A percentile compares a stretch with the other conserved stretches of the same genome.
These are phyloP conservation scores for Neofusicoccum sp. DNA, from an alignment of 2,329 filamentous ascomycete species.

Conservation along the genomic window DNA sequence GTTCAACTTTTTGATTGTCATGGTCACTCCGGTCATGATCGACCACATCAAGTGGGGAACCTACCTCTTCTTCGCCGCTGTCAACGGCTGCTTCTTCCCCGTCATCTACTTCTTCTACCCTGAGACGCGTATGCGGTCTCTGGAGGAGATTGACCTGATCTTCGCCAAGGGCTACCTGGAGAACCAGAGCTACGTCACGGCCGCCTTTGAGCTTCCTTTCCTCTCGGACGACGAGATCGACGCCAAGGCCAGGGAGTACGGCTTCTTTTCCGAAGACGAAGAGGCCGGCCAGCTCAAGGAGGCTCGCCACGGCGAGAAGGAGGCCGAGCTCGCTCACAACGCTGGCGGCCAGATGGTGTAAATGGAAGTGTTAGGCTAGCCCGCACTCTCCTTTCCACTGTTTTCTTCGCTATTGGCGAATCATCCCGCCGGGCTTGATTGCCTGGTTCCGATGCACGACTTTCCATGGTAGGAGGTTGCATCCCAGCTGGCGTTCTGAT, in stretches of 20 bases:
- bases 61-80: slow-evolving; percentile 50
- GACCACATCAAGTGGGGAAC: slow-evolving; percentile 39
- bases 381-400: not conserved
- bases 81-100: slow-evolving; percentile 54
- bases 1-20: slow-evolving; percentile 49
- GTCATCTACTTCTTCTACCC: slow-evolving; percentile 56
- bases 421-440: not conserved
- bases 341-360: slow-evolving; percentile 21
- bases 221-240: slow-evolving; percentile 55
- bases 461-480: not conserved
- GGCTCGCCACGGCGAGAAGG: slow-evolving; percentile 11
- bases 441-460: not conserved
- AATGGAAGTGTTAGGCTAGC: not conserved
- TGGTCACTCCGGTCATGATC: slow-evolving; percentile 44
- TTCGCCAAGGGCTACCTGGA: slow-evolving; percentile 54
- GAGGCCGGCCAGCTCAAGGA: slow-evolving; percentile 18
- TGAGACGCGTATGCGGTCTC: slow-evolving; percentile 51
- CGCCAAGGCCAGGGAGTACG: slow-evolving; percentile 42
- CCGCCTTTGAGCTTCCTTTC: slow-evolving; percentile 56
- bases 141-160: slow-evolving; percentile 55
- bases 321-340: slow-evolving; percentile 19
- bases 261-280: slow-evolving; percentile 31
- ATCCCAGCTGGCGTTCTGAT: not conserved
- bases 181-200: slow-evolving; percentile 59
- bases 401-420: not conserved